A percentile compares a stretch with the other conserved stretches of the same genome.
phyloP scores from a whole-genome alignment of 768 basidiomycete genomes.

The Amylocystis lapponica region DNA sequence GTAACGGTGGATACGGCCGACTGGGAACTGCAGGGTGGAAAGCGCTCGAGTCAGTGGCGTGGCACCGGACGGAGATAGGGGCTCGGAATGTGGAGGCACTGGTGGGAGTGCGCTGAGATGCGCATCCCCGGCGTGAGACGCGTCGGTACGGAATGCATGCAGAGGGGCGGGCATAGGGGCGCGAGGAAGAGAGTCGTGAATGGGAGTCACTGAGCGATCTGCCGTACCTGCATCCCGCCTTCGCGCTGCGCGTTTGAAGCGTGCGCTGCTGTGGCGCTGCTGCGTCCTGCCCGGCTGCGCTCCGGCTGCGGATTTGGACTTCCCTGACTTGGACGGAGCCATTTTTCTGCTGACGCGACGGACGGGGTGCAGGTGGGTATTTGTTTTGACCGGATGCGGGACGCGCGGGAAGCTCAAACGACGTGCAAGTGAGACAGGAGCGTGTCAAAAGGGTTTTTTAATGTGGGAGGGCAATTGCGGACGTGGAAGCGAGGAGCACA shows the following conservation, averaged over 20 bases:
- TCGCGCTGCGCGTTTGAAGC: constrained; percentile 70
- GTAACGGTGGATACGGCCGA: constrained; percentile 96
- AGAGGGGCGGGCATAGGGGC: too few relatives aligned
- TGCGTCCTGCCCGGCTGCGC: constrained; percentile 20
- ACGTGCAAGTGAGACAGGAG: neutral
- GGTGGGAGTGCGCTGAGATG: too few relatives aligned
- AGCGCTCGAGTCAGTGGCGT: too few relatives aligned
- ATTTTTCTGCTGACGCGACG: too few relatives aligned
- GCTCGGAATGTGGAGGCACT: too few relatives aligned
- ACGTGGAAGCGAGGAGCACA: too few relatives aligned
- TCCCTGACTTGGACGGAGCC: constrained; percentile 31
- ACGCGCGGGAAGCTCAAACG: neutral
- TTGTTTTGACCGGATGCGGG: neutral
- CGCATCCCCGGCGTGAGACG: too few relatives aligned
- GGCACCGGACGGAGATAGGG: neutral
- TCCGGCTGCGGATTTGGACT: constrained; percentile 46
- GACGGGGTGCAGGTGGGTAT: too few relatives aligned
- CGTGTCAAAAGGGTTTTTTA: neutral
- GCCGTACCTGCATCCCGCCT: constrained; percentile 84
- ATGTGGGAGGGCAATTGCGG: neutral
- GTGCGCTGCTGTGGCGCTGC: constrained; percentile 29
- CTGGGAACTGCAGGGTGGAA: constrained; percentile 69
- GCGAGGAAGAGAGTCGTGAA: constrained; percentile 1
- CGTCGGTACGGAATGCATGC: too few relatives aligned
- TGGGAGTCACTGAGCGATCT: too few relatives aligned